Percentiles rank a stretch among this genome's conserved stretches.
phyloP scores from a whole-genome alignment of 129 eudicot genomes.

The Pittosporum tobira region DNA sequence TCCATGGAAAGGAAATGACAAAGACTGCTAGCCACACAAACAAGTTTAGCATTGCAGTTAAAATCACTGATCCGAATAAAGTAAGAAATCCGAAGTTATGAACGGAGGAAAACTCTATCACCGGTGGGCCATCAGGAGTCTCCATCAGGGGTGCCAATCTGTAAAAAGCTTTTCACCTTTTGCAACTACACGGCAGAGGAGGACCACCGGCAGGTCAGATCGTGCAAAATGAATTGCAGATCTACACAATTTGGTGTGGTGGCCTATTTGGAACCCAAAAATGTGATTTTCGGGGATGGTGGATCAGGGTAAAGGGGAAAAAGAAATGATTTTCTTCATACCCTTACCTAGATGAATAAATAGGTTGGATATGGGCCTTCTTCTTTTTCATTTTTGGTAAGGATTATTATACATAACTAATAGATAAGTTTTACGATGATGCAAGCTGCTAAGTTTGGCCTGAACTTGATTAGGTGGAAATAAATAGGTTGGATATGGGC shows the following conservation, averaged over 20 bases:
- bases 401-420: too few relatives aligned
- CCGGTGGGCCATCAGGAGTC: slow-evolving; percentile 3
- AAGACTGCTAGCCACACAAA: slow-evolving; percentile 9
- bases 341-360: too few relatives aligned
- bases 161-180: slow-evolving; percentile 8
- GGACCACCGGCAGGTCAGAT: slow-evolving; percentile 14
- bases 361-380: too few relatives aligned
- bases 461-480: too few relatives aligned
- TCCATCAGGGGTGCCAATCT: slow-evolving; percentile 20
- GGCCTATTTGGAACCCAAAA: slow-evolving; percentile 17
- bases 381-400: too few relatives aligned
- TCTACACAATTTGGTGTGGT: slow-evolving; percentile 18
- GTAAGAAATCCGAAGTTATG: background rate
- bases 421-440: too few relatives aligned
- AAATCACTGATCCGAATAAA: background rate
- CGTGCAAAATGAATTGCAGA: slow-evolving; percentile 6
- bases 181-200: slow-evolving; percentile 15
- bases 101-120: background rate
- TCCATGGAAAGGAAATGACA: background rate
- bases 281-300: background rate
- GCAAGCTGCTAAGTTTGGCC: too few relatives aligned
- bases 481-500: too few relatives aligned
- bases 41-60: background rate
- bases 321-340: too few relatives aligned
- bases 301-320: background rate